Percentiles rank a stretch among this genome's conserved stretches.
Evolutionary conservation across 306 rosid species (phyloP).

Genomic region (Rosa persica): DNA sequence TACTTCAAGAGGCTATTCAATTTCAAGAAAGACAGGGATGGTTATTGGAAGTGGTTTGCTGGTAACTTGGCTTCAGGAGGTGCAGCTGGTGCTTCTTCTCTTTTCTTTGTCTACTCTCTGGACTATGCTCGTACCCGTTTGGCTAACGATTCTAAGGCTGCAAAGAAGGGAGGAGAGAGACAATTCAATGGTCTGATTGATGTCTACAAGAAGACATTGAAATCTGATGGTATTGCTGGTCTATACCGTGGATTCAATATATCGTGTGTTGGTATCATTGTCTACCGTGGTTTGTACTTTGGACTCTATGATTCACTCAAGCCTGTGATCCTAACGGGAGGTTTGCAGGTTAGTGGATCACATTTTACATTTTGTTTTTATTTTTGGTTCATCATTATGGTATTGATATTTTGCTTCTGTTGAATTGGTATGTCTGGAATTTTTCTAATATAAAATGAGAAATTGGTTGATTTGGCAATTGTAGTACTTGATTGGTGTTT

Average conservation of each 20-base stretch:
- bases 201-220: slow-evolving; percentile 81
- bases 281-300: slow-evolving; percentile 88
- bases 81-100: slow-evolving; percentile 94
- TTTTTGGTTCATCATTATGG: background rate
- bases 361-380: background rate
- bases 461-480: background rate
- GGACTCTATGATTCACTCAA: slow-evolving; percentile 83
- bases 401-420: background rate
- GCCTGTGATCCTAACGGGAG: slow-evolving; percentile 73
- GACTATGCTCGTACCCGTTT: slow-evolving; percentile 92
- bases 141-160: slow-evolving; percentile 82
- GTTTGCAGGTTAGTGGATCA: slow-evolving; percentile 45
- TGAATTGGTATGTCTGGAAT: background rate
- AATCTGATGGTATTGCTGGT: slow-evolving; percentile 76
- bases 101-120: slow-evolving; percentile 72
- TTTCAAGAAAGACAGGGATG: slow-evolving; percentile 85
- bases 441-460: too few relatives aligned
- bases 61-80: slow-evolving; percentile 91
- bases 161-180: slow-evolving; percentile 90
- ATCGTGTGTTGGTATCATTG: slow-evolving; percentile 84
- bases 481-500: too few relatives aligned
- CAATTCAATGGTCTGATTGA: slow-evolving; percentile 86
- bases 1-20: slow-evolving; percentile 93
- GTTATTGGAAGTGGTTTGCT: slow-evolving; percentile 90
- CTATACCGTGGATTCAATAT: slow-evolving; percentile 90